These are phyloP conservation scores for Datisca glomerata DNA, from an alignment of 306 rosid genomes.

Conservation along the genomic window DNA sequence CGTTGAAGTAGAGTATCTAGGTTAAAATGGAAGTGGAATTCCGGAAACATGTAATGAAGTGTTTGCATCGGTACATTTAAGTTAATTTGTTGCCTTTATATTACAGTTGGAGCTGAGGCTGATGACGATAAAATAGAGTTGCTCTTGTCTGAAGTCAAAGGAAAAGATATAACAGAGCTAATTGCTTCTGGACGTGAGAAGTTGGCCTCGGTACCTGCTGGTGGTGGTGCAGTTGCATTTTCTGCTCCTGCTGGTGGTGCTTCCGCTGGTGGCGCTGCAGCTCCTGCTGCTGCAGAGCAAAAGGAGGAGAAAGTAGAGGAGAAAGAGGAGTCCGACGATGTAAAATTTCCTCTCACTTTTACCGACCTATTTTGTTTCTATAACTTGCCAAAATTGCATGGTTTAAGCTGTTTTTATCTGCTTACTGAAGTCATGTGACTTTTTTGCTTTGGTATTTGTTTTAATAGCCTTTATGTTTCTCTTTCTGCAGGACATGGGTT, in stretches of 20 bases:
- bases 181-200: conserved; percentile 6
- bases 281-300: background rate
- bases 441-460: background rate
- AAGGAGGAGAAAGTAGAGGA: conserved; percentile 7
- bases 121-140: conserved; percentile 5
- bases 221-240: conserved; percentile 1
- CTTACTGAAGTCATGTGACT: background rate
- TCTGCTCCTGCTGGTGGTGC: conserved; percentile 1
- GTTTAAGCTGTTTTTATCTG: background rate
- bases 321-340: background rate
- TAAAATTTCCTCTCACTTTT: background rate
- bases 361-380: background rate
- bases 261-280: background rate
- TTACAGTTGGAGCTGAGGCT: conserved; percentile 14
- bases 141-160: conserved; percentile 5
- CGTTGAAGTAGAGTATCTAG: too few relatives aligned
- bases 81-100: too few relatives aligned
- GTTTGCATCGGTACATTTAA: too few relatives aligned
- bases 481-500: conserved; percentile 1
- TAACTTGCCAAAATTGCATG: background rate
- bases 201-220: conserved; percentile 1
- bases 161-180: conserved; percentile 1
- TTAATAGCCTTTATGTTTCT: background rate
- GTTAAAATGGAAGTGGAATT: too few relatives aligned
- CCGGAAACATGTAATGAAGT: too few relatives aligned